These are phyloP conservation scores for Bryum argenteum DNA, from an alignment of 225 moss, liverwort and hornwort species.

Conservation along the genomic window DNA sequence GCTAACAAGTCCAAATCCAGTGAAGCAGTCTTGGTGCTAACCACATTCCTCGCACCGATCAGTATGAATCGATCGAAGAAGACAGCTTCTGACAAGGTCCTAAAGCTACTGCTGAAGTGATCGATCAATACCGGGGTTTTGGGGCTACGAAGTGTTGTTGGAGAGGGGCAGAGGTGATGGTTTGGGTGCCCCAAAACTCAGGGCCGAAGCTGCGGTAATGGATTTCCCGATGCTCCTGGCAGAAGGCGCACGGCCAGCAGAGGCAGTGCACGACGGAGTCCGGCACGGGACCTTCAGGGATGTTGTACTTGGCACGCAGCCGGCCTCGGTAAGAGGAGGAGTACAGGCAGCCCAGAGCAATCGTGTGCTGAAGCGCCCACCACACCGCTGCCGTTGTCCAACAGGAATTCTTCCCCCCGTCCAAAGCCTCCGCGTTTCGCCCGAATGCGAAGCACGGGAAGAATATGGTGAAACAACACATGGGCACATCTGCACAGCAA, in stretches of 20 bases:
- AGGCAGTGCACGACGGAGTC: constrained; percentile 53
- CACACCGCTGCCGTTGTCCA: constrained; percentile 51
- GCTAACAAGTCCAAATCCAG: not conserved
- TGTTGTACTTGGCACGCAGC: constrained; percentile 56
- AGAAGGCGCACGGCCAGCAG: constrained; percentile 60
- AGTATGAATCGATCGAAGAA: not conserved
- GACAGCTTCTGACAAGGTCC: not conserved
- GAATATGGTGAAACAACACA: constrained; percentile 56
- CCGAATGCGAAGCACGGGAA: constrained; percentile 59
- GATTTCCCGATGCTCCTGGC: constrained; percentile 59
- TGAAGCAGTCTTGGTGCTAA: not conserved
- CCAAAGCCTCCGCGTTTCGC: constrained; percentile 44
- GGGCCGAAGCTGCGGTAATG: constrained; percentile 58
- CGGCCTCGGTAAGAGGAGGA: constrained; percentile 47
- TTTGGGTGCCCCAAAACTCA: constrained; percentile 40
- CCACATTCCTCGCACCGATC: not conserved
- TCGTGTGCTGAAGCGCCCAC: constrained; percentile 53
- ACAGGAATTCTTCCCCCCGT: constrained; percentile 40
- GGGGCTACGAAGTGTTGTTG: constrained; percentile 34
- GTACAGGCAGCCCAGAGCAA: constrained; percentile 51
- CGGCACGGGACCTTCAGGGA: constrained; percentile 41
- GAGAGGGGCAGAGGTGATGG: constrained; percentile 28
- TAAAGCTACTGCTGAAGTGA: too few relatives aligned
- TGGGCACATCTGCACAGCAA: constrained; percentile 57
- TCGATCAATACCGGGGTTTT: not conserved